Conservation (phyloP, 192 early-diverging fungal genomes). For the Physocladia obscura region DNA sequence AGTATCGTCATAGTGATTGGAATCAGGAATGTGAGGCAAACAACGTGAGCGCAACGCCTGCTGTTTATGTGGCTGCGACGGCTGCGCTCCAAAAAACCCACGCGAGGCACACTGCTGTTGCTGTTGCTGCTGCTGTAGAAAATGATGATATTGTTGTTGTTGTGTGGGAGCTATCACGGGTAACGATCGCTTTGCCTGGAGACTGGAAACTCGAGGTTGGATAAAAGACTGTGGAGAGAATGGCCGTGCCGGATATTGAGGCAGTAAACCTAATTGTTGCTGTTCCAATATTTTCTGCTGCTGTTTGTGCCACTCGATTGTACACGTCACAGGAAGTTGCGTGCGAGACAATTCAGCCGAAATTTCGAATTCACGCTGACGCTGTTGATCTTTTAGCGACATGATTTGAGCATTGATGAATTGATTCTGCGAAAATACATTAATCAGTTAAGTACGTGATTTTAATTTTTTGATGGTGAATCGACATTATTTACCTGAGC, state of each 20-base stretch:
- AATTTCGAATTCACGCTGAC: neutral
- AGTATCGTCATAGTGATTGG: too few relatives aligned
- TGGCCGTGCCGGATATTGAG: neutral
- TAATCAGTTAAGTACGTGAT: too few relatives aligned
- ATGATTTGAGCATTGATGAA: neutral
- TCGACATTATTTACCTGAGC: too few relatives aligned
- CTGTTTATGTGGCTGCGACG: too few relatives aligned
- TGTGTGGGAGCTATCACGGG: neutral
- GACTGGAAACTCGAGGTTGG: neutral
- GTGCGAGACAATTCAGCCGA: neutral
- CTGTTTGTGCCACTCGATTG: neutral
- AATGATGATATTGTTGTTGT: too few relatives aligned
- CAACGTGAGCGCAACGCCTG: too few relatives aligned
- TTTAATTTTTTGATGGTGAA: too few relatives aligned
- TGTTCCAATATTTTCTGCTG: constrained; percentile 6
- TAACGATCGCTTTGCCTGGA: constrained; percentile 1
- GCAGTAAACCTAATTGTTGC: neutral
- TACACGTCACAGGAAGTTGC: constrained; percentile 12
- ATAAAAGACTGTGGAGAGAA: constrained; percentile 4
- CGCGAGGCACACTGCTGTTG: too few relatives aligned
- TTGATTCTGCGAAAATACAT: neutral
- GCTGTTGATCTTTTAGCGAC: neutral
- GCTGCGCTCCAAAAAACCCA: neutral
- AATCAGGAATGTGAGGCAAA: too few relatives aligned
- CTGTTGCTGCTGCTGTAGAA: neutral